Conservation (phyloP, 306 rosid genomes). For the Cucumis hystrix region DNA sequence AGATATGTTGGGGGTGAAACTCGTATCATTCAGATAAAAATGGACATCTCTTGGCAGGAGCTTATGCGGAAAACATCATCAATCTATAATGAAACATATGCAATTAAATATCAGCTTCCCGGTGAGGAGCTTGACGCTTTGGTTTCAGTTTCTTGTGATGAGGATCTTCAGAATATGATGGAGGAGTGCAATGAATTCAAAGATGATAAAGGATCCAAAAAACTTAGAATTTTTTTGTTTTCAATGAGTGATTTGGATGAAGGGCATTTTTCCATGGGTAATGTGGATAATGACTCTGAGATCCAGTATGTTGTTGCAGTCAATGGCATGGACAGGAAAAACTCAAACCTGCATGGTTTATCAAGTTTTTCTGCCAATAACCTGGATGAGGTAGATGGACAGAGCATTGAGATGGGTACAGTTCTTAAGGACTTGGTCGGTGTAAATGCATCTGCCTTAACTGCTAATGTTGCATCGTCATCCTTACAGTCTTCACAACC, state of each 20-base stretch:
- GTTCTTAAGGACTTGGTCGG: conserved; percentile 18
- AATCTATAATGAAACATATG: conserved; percentile 45
- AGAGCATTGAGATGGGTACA: conserved; percentile 25
- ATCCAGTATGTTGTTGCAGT: conserved; percentile 63
- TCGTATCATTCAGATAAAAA: conserved; percentile 54
- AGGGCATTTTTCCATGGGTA: conserved; percentile 39
- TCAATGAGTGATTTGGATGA: conserved; percentile 54
- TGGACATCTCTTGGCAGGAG: conserved; percentile 59
- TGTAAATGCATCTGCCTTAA: conserved; percentile 14
- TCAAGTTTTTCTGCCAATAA: conserved; percentile 30
- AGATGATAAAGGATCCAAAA: conserved; percentile 36
- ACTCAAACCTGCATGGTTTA: conserved; percentile 24
- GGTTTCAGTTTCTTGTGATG: conserved; percentile 70
- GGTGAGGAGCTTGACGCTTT: conserved; percentile 94
- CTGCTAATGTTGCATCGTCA: conserved; percentile 19
- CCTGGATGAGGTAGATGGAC: conserved; percentile 23
- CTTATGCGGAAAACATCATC: conserved; percentile 43
- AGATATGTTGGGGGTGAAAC: conserved; percentile 91
- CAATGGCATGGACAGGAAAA: conserved; percentile 60
- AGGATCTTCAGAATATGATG: conserved; percentile 77
- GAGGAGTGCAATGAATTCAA: conserved; percentile 50
- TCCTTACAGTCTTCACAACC: conserved; percentile 22
- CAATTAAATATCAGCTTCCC: conserved; percentile 81
- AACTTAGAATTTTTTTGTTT: conserved; percentile 59
- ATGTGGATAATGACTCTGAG: conserved; percentile 54